Conservation (phyloP, 2,329 filamentous ascomycete genomes). For the Diaporthe ampelina region DNA sequence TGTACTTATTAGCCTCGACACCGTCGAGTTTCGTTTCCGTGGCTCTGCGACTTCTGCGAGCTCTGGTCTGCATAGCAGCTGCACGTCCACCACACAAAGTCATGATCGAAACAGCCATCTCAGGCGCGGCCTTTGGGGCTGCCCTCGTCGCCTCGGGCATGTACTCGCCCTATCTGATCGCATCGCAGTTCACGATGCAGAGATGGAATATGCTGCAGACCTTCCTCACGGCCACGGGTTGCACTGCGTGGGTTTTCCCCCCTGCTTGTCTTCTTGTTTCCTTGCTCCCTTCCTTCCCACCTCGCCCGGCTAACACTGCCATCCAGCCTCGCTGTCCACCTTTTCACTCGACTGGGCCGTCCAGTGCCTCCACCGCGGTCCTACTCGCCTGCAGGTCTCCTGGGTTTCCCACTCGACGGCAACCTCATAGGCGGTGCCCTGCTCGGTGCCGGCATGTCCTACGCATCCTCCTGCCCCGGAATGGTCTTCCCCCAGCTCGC, state of each 20-base stretch:
- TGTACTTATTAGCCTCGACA: constrained; percentile 4
- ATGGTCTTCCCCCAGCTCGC: constrained; percentile 74
- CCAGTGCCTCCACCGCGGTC: constrained; percentile 61
- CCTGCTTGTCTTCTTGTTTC: neutral
- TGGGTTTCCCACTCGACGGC: constrained; percentile 68
- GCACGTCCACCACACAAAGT: neutral
- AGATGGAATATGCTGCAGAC: constrained; percentile 77
- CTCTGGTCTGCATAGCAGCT: neutral
- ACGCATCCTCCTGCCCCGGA: constrained; percentile 76
- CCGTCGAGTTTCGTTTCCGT: neutral
- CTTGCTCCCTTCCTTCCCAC: neutral
- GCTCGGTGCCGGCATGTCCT: constrained; percentile 75
- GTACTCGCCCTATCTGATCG: constrained; percentile 70
- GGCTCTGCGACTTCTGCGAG: too few relatives aligned
- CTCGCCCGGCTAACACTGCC: constrained; percentile 16
- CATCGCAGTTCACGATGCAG: constrained; percentile 70
- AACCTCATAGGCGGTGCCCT: constrained; percentile 75
- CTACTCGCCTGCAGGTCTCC: constrained; percentile 66
- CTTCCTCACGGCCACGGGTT: constrained; percentile 73
- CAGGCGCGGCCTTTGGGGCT: constrained; percentile 73
- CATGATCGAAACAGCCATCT: constrained; percentile 53
- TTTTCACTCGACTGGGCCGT: constrained; percentile 59
- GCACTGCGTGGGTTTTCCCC: constrained; percentile 67
- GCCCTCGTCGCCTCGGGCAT: constrained; percentile 73
- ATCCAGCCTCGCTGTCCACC: constrained; percentile 59